phyloP scores from a whole-genome alignment of 2,329 filamentous ascomycete species.

The Exserohilum rostratum region DNA sequence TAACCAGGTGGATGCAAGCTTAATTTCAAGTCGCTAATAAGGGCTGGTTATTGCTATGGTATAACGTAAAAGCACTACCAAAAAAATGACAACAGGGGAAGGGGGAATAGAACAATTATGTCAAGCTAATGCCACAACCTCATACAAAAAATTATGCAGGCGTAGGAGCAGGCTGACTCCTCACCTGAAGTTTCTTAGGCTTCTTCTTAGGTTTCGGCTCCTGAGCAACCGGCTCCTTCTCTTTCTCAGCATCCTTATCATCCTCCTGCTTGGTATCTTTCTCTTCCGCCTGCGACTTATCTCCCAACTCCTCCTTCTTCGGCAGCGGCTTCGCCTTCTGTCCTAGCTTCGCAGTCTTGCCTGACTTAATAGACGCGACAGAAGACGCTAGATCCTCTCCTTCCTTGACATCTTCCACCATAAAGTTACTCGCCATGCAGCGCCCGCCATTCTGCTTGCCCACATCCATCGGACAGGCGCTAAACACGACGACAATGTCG shows the following conservation, averaged over 20 bases:
- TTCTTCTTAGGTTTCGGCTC: slow-evolving; percentile 43
- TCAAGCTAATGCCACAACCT: background rate
- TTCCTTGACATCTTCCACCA: slow-evolving; percentile 42
- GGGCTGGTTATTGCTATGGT: no score
- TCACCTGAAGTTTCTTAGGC: slow-evolving; percentile 47
- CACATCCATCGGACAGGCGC: slow-evolving; percentile 48
- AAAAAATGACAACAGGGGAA: no score
- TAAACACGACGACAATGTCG: slow-evolving; percentile 47
- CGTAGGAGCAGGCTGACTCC: slow-evolving; percentile 22
- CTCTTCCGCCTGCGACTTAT: slow-evolving; percentile 15
- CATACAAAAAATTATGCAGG: slow-evolving; percentile 1
- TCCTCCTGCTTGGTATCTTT: slow-evolving; percentile 5
- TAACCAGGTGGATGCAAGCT: no score
- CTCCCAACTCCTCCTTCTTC: no score
- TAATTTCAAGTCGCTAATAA: no score
- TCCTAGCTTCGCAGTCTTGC: slow-evolving; percentile 19
- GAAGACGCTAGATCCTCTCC: slow-evolving; percentile 33
- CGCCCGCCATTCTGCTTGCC: slow-evolving; percentile 45
- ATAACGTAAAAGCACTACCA: no score
- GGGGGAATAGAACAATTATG: background rate
- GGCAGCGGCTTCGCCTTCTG: slow-evolving; percentile 15
- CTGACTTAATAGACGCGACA: slow-evolving; percentile 24
- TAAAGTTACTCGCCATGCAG: slow-evolving; percentile 49
- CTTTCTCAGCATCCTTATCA: slow-evolving; percentile 1
- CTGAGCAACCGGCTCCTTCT: slow-evolving; percentile 4